These are phyloP conservation scores for Sisymbrium altissimum DNA, from an alignment of 345 rosid genomes.

Conservation along the genomic window DNA sequence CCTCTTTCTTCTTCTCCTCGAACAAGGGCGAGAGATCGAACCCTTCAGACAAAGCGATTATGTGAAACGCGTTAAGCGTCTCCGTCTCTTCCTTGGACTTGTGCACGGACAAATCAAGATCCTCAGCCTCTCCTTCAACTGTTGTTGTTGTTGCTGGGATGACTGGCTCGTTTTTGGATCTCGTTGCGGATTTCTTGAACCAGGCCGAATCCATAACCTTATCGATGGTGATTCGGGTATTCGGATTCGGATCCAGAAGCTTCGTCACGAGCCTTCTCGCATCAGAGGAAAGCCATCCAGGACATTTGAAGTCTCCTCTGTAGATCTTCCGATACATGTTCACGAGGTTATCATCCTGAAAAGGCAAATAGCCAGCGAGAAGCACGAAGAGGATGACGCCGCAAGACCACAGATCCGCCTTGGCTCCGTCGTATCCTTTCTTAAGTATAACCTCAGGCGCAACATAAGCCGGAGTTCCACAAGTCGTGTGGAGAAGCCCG, in stretches of 20 bases:
- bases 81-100: constrained; percentile 47
- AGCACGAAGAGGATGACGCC: constrained; percentile 88
- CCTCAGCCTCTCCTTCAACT: constrained; percentile 32
- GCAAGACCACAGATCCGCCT: constrained; percentile 93
- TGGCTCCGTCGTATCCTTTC: constrained; percentile 89
- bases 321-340: constrained; percentile 82
- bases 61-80: constrained; percentile 81
- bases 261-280: constrained; percentile 64
- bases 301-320: constrained; percentile 87
- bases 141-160: constrained; percentile 5
- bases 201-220: constrained; percentile 77
- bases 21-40: constrained; percentile 83
- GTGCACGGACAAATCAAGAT: background rate
- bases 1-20: constrained; percentile 83
- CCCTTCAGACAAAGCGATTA: constrained; percentile 81
- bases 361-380: constrained; percentile 84
- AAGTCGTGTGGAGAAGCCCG: constrained; percentile 74
- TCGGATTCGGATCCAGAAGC: constrained; percentile 89
- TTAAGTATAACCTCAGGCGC: constrained; percentile 87
- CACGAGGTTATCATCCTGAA: constrained; percentile 77
- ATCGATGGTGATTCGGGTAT: constrained; percentile 43
- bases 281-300: constrained; percentile 83
- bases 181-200: constrained; percentile 59
- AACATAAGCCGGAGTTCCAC: constrained; percentile 92
- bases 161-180: constrained; percentile 6